Evolutionary conservation across 768 basidiomycete genomes (phyloP).

Genomic region (Pleurotus tuoliensis): DNA sequence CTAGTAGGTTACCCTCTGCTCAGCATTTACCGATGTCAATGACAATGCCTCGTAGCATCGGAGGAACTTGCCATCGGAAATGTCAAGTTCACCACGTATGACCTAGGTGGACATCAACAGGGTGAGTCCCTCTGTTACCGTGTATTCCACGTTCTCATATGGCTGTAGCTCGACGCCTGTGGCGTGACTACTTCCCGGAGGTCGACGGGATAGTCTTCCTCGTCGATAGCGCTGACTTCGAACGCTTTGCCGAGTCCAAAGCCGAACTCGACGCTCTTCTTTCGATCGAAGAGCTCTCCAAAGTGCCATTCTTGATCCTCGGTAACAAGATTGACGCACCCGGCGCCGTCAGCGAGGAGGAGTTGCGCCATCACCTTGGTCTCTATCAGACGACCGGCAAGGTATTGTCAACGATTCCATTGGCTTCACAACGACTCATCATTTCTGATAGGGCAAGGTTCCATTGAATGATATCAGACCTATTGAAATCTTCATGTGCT

Average conservation of each 20-base stretch:
- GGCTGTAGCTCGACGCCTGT: constrained; percentile 82
- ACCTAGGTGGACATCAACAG: constrained; percentile 96
- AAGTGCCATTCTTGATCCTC: constrained; percentile 96
- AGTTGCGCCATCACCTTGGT: constrained; percentile 91
- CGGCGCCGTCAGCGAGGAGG: constrained; percentile 96
- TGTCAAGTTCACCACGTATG: constrained; percentile 98
- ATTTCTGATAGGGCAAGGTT: constrained; percentile 76
- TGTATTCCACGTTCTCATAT: not conserved
- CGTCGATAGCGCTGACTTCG: constrained; percentile 95
- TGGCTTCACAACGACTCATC: not conserved
- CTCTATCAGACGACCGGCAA: constrained; percentile 99
- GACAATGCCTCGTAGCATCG: constrained; percentile 58
- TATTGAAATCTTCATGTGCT: constrained; percentile 99
- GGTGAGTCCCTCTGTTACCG: constrained; percentile 40
- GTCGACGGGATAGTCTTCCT: constrained; percentile 99
- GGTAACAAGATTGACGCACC: constrained; percentile 99
- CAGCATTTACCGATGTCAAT: constrained; percentile 9
- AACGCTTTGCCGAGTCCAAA: constrained; percentile 94
- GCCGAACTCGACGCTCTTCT: constrained; percentile 96
- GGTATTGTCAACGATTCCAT: constrained; percentile 40
- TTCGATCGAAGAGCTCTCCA: constrained; percentile 90
- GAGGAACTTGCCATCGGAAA: constrained; percentile 99
- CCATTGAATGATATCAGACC: constrained; percentile 95
- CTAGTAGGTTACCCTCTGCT: constrained; percentile 55
- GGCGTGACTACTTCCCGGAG: constrained; percentile 99